phyloP scores from a whole-genome alignment of 1,284 basidiomycete genomes.

The Austropuccinia psidii region DNA sequence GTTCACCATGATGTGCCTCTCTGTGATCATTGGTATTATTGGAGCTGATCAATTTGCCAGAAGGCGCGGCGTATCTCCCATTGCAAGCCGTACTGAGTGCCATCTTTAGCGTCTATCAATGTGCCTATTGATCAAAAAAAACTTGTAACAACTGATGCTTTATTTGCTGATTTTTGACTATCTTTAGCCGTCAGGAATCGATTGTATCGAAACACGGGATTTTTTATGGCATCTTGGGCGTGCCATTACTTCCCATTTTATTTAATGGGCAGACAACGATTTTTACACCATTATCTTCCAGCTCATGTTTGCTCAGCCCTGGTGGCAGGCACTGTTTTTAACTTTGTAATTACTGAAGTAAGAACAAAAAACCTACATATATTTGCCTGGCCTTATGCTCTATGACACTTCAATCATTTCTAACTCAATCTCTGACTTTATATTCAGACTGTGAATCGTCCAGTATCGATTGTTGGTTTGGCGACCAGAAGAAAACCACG shows the following conservation, averaged over 20 bases:
- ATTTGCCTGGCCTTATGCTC: conserved; percentile 40
- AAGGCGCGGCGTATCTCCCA: conserved; percentile 72
- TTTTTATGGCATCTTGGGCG: conserved; percentile 89
- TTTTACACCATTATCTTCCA: conserved; percentile 96
- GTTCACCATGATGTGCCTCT: conserved; percentile 74
- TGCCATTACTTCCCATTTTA: conserved; percentile 97
- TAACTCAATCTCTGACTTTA: conserved; percentile 45
- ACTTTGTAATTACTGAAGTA: conserved; percentile 75
- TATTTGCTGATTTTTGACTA: background rate
- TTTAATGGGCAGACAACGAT: conserved; percentile 92
- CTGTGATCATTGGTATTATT: conserved; percentile 79
- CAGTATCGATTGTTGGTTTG: conserved; percentile 63
- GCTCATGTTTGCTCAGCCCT: conserved; percentile 71
- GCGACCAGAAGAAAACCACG: conserved; percentile 57
- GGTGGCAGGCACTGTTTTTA: conserved; percentile 81
- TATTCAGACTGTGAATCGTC: conserved; percentile 70
- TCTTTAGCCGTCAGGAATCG: conserved; percentile 49
- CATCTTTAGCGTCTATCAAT: no score
- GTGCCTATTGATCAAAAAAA: no score
- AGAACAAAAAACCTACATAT: conserved; percentile 44
- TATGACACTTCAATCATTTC: conserved; percentile 47
- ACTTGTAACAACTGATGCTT: no score
- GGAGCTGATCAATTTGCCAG: conserved; percentile 81
- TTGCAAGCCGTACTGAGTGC: conserved; percentile 46
- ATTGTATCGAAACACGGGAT: conserved; percentile 86